Evolutionary conservation across 2,329 filamentous ascomycete genomes (phyloP), one percentile per base, ranked within the genome.

Genomic region (Chrysoporthe deuterocubensis): DNA sequence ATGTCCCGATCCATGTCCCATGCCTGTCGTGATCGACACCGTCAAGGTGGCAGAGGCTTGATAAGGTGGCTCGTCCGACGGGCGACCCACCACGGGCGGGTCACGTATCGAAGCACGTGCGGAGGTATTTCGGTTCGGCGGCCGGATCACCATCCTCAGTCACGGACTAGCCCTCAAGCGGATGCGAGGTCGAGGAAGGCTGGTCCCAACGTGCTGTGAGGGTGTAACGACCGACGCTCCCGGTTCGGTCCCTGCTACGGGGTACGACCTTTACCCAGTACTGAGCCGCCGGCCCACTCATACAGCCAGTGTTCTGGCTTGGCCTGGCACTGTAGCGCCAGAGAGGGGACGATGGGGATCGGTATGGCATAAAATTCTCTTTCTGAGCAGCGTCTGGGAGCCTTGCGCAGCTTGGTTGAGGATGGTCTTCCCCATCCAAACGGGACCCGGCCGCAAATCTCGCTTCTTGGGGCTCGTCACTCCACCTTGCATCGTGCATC

Each of bases 81-180:
- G 21, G 50, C 11, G 50, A 54, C 13, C 50, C 50, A 54, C 50
- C 11, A 26, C 14, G 7, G 21, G 21, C 32, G 21, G 50, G 32
- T 34, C 50, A 7, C 16, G 50, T 26, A 54, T 54, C 50, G 11
- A 21, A 32, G 50, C 50, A 54, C 26, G 50, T 54, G 50, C 48
- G 48, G 48, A 32, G 21, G 48, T 54, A 34, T 34, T 21, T 58
- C 56, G 56, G 56, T 40, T 58, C 56, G 56, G 40, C 56, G 18
- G 56, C 56, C 56, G 56, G 56, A 21, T 58, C 56, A 37, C 37
- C 56, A 58, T 42, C 34, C 37, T 26, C 18, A 14, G 50, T 34
- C 50, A 32, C 50, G 13, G 50, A 16, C 50, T 32, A 32, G 32
- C 14, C 50, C 50, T 54, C 48, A 21, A 54, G 50, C 50, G 50